phyloP scores from a whole-genome alignment of 2,329 filamentous ascomycete species.

The Cladorrhinum sp. region DNA sequence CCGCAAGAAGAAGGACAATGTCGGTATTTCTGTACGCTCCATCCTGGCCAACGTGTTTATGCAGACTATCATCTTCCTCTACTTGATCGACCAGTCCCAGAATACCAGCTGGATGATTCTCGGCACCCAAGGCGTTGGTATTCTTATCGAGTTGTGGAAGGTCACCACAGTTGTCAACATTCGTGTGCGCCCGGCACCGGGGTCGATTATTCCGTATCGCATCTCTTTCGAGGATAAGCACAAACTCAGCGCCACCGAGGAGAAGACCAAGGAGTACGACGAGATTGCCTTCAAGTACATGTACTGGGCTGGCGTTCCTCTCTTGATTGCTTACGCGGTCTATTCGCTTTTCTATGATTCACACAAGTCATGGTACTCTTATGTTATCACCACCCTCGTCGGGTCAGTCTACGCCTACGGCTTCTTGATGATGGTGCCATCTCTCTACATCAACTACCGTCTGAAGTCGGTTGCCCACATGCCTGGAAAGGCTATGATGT shows the following conservation, averaged over 20 bases:
- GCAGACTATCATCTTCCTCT: slow-evolving; percentile 93
- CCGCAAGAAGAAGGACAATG: slow-evolving; percentile 99
- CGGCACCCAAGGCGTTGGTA: slow-evolving; percentile 83
- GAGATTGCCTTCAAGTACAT: slow-evolving; percentile 97
- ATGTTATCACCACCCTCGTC: slow-evolving; percentile 90
- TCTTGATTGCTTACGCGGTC: slow-evolving; percentile 81
- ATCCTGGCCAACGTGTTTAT: slow-evolving; percentile 98
- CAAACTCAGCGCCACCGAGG: slow-evolving; percentile 88
- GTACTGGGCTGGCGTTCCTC: slow-evolving; percentile 85
- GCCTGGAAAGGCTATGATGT: slow-evolving; percentile 93
- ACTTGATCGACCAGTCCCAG: slow-evolving; percentile 94
- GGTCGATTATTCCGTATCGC: slow-evolving; percentile 72
- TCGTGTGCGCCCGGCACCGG: slow-evolving; percentile 67
- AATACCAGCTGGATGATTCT: slow-evolving; percentile 99
- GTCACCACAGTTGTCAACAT: slow-evolving; percentile 94
- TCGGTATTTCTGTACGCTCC: slow-evolving; percentile 92
- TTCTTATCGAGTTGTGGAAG: slow-evolving; percentile 76
- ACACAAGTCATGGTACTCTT: slow-evolving; percentile 98
- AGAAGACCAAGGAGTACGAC: slow-evolving; percentile 98
- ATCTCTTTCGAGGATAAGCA: slow-evolving; percentile 95
- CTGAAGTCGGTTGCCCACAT: slow-evolving; percentile 95
- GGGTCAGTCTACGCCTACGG: slow-evolving; percentile 97
- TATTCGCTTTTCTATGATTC: slow-evolving; percentile 91
- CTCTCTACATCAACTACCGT: slow-evolving; percentile 97
- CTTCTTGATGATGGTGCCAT: slow-evolving; percentile 98